These are phyloP conservation scores for Escovopsis sp. DNA, from an alignment of 2,329 filamentous ascomycete genomes.

Conservation along the genomic window DNA sequence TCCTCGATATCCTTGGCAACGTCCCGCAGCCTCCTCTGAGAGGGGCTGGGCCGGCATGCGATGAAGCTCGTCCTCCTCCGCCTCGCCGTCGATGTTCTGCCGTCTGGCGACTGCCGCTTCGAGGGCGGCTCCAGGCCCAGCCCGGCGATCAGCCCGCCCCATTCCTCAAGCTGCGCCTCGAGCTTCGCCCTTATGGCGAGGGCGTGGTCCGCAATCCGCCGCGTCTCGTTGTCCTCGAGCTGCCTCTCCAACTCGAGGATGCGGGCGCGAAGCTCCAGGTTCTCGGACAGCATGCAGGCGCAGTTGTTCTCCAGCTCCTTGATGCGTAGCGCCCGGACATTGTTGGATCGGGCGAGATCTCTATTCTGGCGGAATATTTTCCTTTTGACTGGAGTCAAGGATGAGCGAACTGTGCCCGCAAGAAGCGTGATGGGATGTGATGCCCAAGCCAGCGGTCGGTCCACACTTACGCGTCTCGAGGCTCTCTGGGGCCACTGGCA, in stretches of 20 bases:
- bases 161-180: slow-evolving; percentile 57
- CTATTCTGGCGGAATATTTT: slow-evolving; percentile 72
- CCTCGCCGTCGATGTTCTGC: slow-evolving; percentile 21
- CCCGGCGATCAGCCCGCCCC: slow-evolving; percentile 50
- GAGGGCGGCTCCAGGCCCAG: slow-evolving; percentile 47
- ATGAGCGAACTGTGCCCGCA: slow-evolving; percentile 1
- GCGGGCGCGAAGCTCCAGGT: slow-evolving; percentile 56
- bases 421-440: not conserved
- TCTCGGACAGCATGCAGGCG: slow-evolving; percentile 62
- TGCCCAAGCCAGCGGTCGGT: not conserved
- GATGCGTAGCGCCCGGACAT: slow-evolving; percentile 62
- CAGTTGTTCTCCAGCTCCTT: slow-evolving; percentile 63
- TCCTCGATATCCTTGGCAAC: slow-evolving; percentile 40
- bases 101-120: slow-evolving; percentile 29
- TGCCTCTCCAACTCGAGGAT: slow-evolving; percentile 56
- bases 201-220: slow-evolving; percentile 49
- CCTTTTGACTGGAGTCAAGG: slow-evolving; percentile 45
- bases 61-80: slow-evolving; percentile 28
- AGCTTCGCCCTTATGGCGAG: slow-evolving; percentile 55
- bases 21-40: slow-evolving; percentile 41
- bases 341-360: slow-evolving; percentile 69
- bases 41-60: slow-evolving; percentile 29
- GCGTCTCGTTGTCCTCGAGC: slow-evolving; percentile 44
- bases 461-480: slow-evolving; percentile 56
- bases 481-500: slow-evolving; percentile 50